Conservation (phyloP, 225 moss, liverwort and hornwort species). For the Anthoceros angustus region DNA sequence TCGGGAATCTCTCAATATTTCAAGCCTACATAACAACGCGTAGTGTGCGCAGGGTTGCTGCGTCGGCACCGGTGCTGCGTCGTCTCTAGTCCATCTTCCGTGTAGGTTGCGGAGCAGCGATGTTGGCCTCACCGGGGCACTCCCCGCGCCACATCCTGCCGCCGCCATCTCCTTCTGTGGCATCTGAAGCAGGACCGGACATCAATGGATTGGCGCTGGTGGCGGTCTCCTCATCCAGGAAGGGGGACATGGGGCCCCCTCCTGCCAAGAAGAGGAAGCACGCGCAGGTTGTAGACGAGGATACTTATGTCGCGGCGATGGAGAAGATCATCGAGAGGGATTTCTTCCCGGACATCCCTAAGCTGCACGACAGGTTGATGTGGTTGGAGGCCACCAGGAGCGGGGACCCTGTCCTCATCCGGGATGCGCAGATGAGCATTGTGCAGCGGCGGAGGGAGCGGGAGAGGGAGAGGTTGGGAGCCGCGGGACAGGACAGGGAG, state of each 20-base stretch:
- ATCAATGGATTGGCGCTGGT: conserved; percentile 31
- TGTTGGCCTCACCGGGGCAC: conserved; percentile 92
- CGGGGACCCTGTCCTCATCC: conserved; percentile 72
- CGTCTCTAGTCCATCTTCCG: too few relatives aligned
- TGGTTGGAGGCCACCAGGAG: conserved; percentile 92
- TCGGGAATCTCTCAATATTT: too few relatives aligned
- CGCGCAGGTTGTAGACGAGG: conserved; percentile 59
- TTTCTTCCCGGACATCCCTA: conserved; percentile 95
- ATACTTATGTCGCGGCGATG: conserved; percentile 84
- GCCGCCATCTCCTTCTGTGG: conserved; percentile 49
- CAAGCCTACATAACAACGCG: too few relatives aligned
- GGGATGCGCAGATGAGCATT: conserved; percentile 84
- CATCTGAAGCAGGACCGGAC: conserved; percentile 26
- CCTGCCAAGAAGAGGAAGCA: conserved; percentile 45
- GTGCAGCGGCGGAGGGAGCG: conserved; percentile 61
- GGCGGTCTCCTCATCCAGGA: conserved; percentile 31
- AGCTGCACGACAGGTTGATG: conserved; percentile 82
- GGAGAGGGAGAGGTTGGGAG: conserved; percentile 32
- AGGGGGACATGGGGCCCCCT: conserved; percentile 21
- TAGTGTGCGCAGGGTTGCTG: too few relatives aligned
- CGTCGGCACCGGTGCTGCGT: too few relatives aligned
- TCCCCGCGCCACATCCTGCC: conserved; percentile 66
- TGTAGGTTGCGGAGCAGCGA: conserved; percentile 5
- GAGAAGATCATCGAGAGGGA: conserved; percentile 96
- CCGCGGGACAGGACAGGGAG: conserved; percentile 31